These are phyloP conservation scores for Phytophthora tubulina DNA, from an alignment of 352 stramenopile genomes.

Conservation along the genomic window DNA sequence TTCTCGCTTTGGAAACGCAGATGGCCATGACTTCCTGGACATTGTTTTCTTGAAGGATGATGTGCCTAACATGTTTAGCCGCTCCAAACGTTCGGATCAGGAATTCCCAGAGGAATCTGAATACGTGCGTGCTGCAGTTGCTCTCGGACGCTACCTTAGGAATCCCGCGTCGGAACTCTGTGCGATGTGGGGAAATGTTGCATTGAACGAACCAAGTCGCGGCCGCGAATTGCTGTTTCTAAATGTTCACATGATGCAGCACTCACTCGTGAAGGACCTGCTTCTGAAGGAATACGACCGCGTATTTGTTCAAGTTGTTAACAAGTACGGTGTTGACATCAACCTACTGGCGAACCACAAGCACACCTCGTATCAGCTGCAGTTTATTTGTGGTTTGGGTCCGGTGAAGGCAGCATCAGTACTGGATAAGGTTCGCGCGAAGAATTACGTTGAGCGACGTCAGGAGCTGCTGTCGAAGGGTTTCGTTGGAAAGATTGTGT, in stretches of 20 bases:
- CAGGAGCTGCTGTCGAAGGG: constrained; percentile 89
- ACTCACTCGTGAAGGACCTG: constrained; percentile 88
- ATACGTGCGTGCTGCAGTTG: constrained; percentile 79
- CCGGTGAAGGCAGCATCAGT: constrained; percentile 83
- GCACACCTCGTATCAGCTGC: constrained; percentile 87
- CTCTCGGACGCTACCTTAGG: constrained; percentile 82
- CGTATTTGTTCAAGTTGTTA: constrained; percentile 86
- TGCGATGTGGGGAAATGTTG: constrained; percentile 88
- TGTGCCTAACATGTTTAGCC: constrained; percentile 89
- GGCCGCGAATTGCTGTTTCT: constrained; percentile 87
- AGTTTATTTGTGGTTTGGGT: constrained; percentile 89
- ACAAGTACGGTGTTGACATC: constrained; percentile 91
- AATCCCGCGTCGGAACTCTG: constrained; percentile 88
- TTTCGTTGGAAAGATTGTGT: constrained; percentile 88
- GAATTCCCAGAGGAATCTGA: constrained; percentile 90
- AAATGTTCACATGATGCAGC: constrained; percentile 89
- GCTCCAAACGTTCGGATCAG: constrained; percentile 83
- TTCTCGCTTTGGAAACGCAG: constrained; percentile 73
- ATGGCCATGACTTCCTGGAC: constrained; percentile 88
- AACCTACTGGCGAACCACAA: constrained; percentile 92
- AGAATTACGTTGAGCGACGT: constrained; percentile 87
- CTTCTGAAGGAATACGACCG: constrained; percentile 88
- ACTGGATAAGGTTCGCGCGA: constrained; percentile 86
- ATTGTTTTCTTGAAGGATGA: constrained; percentile 92
- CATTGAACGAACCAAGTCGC: constrained; percentile 80